These are phyloP conservation scores for Eurotiales sp. DNA, from an alignment of 2,329 filamentous ascomycete genomes.

Conservation along the genomic window DNA sequence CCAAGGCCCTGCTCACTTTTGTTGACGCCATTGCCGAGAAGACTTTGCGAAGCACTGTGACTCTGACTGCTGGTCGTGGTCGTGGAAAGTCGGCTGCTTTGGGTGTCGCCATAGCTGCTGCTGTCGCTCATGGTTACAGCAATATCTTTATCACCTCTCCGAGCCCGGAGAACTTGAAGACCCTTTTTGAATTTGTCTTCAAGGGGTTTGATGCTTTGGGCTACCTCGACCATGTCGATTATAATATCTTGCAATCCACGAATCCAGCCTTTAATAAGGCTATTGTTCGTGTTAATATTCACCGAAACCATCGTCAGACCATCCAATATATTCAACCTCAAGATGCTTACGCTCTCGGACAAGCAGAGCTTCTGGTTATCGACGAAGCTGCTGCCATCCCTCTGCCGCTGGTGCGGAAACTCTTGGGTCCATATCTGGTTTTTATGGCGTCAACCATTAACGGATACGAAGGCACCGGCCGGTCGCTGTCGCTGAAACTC, in stretches of 20 bases:
- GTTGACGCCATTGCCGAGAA: conserved; percentile 96
- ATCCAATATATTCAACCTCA: conserved; percentile 98
- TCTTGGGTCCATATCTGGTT: conserved; percentile 94
- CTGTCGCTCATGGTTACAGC: conserved; percentile 93
- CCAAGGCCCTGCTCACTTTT: conserved; percentile 93
- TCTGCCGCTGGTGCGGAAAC: conserved; percentile 81
- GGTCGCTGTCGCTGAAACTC: conserved; percentile 90
- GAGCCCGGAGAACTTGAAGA: conserved; percentile 97
- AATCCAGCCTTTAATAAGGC: conserved; percentile 99
- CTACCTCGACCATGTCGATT: conserved; percentile 93
- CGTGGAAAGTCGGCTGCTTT: conserved; percentile 95
- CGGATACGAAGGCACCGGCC: conserved; percentile 94
- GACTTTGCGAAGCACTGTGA: conserved; percentile 87
- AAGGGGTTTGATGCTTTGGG: conserved; percentile 94
- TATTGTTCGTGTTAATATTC: conserved; percentile 93
- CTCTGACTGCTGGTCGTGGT: conserved; percentile 87
- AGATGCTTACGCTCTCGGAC: conserved; percentile 89
- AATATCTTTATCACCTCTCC: conserved; percentile 99
- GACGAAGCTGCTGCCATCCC: conserved; percentile 98
- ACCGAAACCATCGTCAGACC: conserved; percentile 90
- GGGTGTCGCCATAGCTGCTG: conserved; percentile 89
- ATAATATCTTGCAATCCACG: conserved; percentile 96
- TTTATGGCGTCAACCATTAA: conserved; percentile 99
- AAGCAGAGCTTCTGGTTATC: conserved; percentile 92
- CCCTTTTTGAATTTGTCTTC: conserved; percentile 96